These are phyloP conservation scores for Stemphylium beticola DNA, from an alignment of 2,329 filamentous ascomycete species.

Conservation along the genomic window DNA sequence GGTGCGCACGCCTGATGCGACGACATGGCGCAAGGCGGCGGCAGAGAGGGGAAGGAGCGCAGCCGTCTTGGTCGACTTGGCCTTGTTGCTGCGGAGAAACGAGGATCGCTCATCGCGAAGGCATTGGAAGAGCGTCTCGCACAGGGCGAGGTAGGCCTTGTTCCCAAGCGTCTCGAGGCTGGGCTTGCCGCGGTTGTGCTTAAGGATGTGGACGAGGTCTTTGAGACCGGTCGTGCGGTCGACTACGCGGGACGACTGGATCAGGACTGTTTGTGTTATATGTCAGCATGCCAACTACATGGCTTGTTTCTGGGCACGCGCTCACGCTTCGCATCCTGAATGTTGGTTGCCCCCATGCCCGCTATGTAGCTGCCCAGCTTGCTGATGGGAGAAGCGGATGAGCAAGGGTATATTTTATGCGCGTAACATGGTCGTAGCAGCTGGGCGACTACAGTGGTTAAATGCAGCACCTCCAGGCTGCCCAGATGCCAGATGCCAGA, in stretches of 20 bases:
- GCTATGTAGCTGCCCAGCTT: slow-evolving; percentile 14
- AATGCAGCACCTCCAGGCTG: neutral
- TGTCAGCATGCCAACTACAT: slow-evolving; percentile 15
- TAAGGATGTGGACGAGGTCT: slow-evolving; percentile 63
- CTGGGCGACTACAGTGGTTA: slow-evolving; percentile 4
- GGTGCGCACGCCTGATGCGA: slow-evolving; percentile 71
- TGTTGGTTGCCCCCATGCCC: slow-evolving; percentile 40
- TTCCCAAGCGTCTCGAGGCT: slow-evolving; percentile 65
- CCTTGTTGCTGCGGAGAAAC: slow-evolving; percentile 58
- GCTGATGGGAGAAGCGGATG: neutral
- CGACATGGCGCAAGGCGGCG: slow-evolving; percentile 71
- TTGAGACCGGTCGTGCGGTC: slow-evolving; percentile 60
- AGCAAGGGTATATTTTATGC: neutral
- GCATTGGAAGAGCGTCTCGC: slow-evolving; percentile 78
- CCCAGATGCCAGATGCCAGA: no score
- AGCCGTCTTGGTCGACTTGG: slow-evolving; percentile 43
- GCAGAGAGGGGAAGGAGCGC: slow-evolving; percentile 72
- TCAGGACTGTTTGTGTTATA: slow-evolving; percentile 28
- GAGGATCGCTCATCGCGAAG: slow-evolving; percentile 70
- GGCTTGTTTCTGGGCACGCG: neutral
- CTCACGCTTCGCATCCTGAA: slow-evolving; percentile 47
- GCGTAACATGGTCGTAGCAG: neutral
- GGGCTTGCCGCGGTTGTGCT: slow-evolving; percentile 56
- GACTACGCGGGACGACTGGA: slow-evolving; percentile 39
- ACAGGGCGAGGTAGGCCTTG: slow-evolving; percentile 79